These are phyloP conservation scores for Toxicodendron radicans DNA, from an alignment of 345 rosid genomes.

Conservation along the genomic window DNA sequence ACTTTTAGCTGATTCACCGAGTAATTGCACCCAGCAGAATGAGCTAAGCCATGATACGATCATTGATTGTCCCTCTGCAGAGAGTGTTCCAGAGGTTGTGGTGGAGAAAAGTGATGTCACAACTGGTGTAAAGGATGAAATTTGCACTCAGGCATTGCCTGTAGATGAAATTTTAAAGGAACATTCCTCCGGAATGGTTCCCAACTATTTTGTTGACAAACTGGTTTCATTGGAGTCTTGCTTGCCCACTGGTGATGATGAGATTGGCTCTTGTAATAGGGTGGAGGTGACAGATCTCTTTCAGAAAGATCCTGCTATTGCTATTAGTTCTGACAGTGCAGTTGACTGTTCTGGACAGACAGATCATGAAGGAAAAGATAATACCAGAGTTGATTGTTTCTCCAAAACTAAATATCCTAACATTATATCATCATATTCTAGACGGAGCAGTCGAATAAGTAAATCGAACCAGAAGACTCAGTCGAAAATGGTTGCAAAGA, in stretches of 20 bases:
- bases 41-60: conserved; percentile 20
- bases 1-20: conserved; percentile 22
- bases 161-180: conserved; percentile 31
- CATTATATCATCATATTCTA: conserved; percentile 35
- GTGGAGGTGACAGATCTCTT: conserved; percentile 26
- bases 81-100: conserved; percentile 19
- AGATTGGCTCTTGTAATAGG: conserved; percentile 32
- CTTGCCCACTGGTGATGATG: conserved; percentile 21
- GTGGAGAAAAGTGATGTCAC: conserved; percentile 36
- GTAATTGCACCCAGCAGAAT: conserved; percentile 26
- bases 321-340: conserved; percentile 30
- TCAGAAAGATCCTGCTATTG: conserved; percentile 26
- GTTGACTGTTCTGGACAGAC: conserved; percentile 31
- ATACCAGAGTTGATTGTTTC: conserved; percentile 36
- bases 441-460: conserved; percentile 41
- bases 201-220: conserved; percentile 18
- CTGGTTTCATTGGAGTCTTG: conserved; percentile 16
- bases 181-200: conserved; percentile 24
- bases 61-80: conserved; percentile 22
- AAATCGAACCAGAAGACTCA: conserved; percentile 44
- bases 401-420: conserved; percentile 38
- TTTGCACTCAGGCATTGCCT: conserved; percentile 21
- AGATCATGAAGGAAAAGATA: conserved; percentile 40
- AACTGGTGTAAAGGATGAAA: conserved; percentile 33
- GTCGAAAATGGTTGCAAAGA: conserved; percentile 43